Base-by-base conservation (phyloP, 2,329 filamentous ascomycete species). In the Pseudogymnoascus sp. region DNA sequence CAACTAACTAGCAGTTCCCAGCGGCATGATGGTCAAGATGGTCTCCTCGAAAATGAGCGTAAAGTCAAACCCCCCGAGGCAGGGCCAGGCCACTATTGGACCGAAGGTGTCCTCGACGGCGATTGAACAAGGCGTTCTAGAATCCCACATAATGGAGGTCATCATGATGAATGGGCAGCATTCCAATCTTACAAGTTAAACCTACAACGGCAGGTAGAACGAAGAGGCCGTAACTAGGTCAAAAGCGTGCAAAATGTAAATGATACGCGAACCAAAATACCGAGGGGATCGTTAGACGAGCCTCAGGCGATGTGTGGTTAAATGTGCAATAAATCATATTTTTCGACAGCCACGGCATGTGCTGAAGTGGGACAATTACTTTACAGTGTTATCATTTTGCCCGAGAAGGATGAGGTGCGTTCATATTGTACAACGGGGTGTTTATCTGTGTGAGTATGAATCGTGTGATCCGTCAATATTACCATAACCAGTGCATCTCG, bases 41-140 rank as follows among this genome's bases (percentile, higher is more conserved):
- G 66, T 66, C 59, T 73, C 71, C 63, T 73, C 70, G 33, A 73
- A 73, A 11, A 71, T 64, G 10, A 73, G 66, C 3, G 71, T 73
- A 61, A 73, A 73, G 66, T 73, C 71, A 35, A 73, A 72, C 6
- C 63, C 47, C 1, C 60, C 47, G 16, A 53, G 61, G 21, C 40
- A 35, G 56, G 56, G 59, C 5, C 31, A 11, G 7, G 28, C 44
- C 31, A 64, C 53, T 16, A 62, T 50, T 2, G 68, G 68, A 31
- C 67, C 67, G 60, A 70, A 70, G 11, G 63, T 12, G 25, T 62
- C 47, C 8, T 62, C 63, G 16, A 59, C 61, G 25, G 25, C 25
- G 7, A 53, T 53, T 33, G 47, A 53, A 31, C 47, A 53, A 31
- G n/a, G n/a, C n/a, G n/a, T n/a, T n/a, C n/a, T n/a, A n/a, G 47